Evolutionary conservation across 2,329 filamentous ascomycete genomes (phyloP).

Genomic region (Colletotrichum noveboracense): DNA sequence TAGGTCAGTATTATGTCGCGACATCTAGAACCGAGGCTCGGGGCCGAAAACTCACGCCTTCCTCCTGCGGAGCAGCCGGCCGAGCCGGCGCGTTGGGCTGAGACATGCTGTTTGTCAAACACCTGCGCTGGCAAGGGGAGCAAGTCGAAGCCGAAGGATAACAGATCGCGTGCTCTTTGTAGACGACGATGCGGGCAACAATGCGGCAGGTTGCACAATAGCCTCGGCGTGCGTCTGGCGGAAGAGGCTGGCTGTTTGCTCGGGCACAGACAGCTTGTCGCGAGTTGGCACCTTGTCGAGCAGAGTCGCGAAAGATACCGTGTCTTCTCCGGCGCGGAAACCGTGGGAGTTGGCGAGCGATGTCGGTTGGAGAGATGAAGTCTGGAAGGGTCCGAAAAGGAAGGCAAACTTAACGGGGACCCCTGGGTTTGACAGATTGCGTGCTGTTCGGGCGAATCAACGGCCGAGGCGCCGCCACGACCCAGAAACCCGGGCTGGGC

Average conservation of each 20-base stretch:
- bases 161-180: constrained; percentile 6
- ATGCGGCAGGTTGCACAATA: not conserved
- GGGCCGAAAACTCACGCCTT: constrained; percentile 18
- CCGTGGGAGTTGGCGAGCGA: not conserved
- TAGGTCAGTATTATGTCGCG: not conserved
- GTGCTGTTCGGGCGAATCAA: constrained; percentile 21
- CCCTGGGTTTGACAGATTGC: constrained; percentile 11
- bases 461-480: constrained; percentile 17
- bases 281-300: not conserved
- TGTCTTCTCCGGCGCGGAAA: constrained; percentile 10
- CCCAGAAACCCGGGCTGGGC: not conserved
- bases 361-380: constrained; percentile 12
- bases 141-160: not conserved
- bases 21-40: not conserved
- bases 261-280: not conserved
- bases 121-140: not conserved
- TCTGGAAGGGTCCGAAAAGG: not conserved
- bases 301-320: not conserved
- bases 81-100: constrained; percentile 13
- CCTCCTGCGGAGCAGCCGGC: constrained; percentile 9
- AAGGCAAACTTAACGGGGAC: not conserved
- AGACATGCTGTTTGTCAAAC: constrained; percentile 7
- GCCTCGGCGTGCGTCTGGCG: not conserved
- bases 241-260: not conserved
- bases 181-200: not conserved